A percentile compares a stretch with the other conserved stretches of the same genome.
phyloP scores from a whole-genome alignment of 345 rosid genomes.

The Eucalyptus victrix region DNA sequence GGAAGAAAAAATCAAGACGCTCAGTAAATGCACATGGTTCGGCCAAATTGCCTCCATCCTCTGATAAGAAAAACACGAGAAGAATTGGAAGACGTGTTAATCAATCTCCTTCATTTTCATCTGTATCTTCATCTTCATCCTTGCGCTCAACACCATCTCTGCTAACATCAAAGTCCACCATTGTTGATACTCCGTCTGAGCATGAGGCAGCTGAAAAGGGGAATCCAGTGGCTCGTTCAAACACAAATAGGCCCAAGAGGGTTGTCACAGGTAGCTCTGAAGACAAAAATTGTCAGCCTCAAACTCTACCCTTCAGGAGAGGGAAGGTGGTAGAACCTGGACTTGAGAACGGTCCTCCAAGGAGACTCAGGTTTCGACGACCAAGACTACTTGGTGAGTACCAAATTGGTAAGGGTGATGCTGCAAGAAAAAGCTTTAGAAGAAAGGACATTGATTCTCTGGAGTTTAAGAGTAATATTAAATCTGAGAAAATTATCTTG shows the following conservation, averaged over 20 bases:
- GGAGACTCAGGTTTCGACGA: conserved; percentile 43
- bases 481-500: conserved; percentile 24
- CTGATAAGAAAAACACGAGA: neutral
- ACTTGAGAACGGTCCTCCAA: conserved; percentile 21
- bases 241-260: conserved; percentile 9
- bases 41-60: neutral
- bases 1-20: neutral
- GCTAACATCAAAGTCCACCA: neutral
- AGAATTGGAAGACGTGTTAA: neutral
- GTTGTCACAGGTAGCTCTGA: conserved; percentile 6
- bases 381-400: conserved; percentile 16
- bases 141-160: neutral
- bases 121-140: neutral
- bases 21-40: neutral
- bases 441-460: neutral
- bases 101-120: conserved; percentile 1
- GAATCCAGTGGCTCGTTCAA: neutral
- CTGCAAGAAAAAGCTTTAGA: conserved; percentile 1
- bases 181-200: neutral
- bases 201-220: neutral
- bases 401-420: conserved; percentile 8
- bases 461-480: neutral
- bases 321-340: conserved; percentile 41
- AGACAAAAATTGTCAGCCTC: neutral
- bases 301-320: conserved; percentile 30